phyloP scores from a whole-genome alignment of 441 rosid species.

The Populus hybrid region DNA sequence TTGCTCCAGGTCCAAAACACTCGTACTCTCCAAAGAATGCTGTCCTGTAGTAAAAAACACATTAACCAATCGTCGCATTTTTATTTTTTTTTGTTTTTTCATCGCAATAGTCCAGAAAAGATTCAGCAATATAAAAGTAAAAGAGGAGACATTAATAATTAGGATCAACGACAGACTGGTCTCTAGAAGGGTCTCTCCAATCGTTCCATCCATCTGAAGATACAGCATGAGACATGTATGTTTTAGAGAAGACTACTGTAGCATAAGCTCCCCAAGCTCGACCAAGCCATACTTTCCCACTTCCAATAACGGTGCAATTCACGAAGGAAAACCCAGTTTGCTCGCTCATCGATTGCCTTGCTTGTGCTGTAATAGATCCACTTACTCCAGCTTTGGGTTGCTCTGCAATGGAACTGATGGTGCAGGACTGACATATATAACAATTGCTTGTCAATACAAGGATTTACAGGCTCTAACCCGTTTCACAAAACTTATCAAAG shows the following conservation, averaged over 20 bases:
- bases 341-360: slow-evolving; percentile 46
- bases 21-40: slow-evolving; percentile 64
- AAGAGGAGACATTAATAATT: neutral
- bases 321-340: slow-evolving; percentile 76
- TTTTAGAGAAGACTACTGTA: slow-evolving; percentile 58
- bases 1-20: slow-evolving; percentile 68
- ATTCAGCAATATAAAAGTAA: neutral
- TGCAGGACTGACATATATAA: slow-evolving; percentile 51
- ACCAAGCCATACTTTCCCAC: slow-evolving; percentile 71
- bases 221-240: slow-evolving; percentile 57
- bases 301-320: slow-evolving; percentile 53
- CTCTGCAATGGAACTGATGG: slow-evolving; percentile 55
- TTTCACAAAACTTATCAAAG: neutral
- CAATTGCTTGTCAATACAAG: neutral
- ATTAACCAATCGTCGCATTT: neutral
- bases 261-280: slow-evolving; percentile 79
- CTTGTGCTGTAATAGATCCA: slow-evolving; percentile 85
- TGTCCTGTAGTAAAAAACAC: slow-evolving; percentile 36
- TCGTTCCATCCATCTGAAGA: slow-evolving; percentile 74
- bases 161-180: slow-evolving; percentile 44
- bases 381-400: slow-evolving; percentile 36
- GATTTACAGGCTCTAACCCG: neutral
- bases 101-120: neutral
- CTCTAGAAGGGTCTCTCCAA: slow-evolving; percentile 58
- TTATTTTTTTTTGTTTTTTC: no score